phyloP scores from a whole-genome alignment of 2,329 filamentous ascomycete species.

The Sclerotiophoma versabilis region DNA sequence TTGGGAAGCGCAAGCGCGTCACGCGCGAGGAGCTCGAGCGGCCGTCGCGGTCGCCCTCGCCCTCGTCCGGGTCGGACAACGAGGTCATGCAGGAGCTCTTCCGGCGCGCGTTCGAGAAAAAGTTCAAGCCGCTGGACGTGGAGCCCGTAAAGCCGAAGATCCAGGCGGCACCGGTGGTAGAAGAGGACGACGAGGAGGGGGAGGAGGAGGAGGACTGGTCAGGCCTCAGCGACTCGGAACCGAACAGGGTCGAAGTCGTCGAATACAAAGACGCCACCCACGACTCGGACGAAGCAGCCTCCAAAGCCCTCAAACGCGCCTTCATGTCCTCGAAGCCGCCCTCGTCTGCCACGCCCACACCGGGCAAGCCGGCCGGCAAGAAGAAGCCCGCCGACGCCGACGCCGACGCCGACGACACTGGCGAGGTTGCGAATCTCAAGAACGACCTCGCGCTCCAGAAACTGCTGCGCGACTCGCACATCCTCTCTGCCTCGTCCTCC shows the following conservation, averaged over 20 bases:
- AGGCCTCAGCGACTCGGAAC: conserved; percentile 60
- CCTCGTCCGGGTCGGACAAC: conserved; percentile 37
- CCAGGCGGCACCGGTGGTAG: conserved; percentile 35
- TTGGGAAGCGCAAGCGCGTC: conserved; percentile 57
- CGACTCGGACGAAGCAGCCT: conserved; percentile 31
- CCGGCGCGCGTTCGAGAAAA: conserved; percentile 83
- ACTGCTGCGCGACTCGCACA: conserved; percentile 88
- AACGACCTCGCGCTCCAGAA: conserved; percentile 93
- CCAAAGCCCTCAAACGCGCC: conserved; percentile 72
- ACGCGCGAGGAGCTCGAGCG: conserved; percentile 41
- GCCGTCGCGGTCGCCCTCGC: conserved; percentile 38
- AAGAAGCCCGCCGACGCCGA: conserved; percentile 17
- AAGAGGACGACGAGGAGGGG: conserved; percentile 42
- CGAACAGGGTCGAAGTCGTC: conserved; percentile 52
- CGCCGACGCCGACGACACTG: conserved; percentile 56
- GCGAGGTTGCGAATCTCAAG: conserved; percentile 74
- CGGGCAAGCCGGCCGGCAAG: conserved; percentile 27
- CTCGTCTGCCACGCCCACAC: conserved; percentile 41
- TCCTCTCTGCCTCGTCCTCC: conserved; percentile 69
- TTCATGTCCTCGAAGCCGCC: conserved; percentile 73
- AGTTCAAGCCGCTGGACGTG: conserved; percentile 75
- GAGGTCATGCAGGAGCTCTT: conserved; percentile 77
- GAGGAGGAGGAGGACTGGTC: conserved; percentile 65
- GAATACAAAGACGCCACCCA: conserved; percentile 46
- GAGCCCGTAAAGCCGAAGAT: conserved; percentile 41